Conservation (phyloP, 257 asterid species). For the Nicotiana tomentosiformis region DNA sequence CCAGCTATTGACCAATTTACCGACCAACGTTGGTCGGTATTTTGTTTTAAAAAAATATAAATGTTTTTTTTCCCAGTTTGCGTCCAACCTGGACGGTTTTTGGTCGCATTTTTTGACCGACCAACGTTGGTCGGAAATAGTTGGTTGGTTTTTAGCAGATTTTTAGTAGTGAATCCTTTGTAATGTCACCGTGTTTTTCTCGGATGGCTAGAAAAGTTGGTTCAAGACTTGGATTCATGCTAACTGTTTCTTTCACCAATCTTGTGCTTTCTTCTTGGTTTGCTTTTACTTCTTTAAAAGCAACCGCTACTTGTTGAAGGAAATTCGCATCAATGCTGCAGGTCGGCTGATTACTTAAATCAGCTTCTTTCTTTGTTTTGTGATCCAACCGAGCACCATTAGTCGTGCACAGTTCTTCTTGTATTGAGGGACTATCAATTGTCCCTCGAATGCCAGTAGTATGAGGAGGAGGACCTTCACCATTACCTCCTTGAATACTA, state of each 20-base stretch:
- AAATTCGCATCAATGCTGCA: conserved; percentile 1
- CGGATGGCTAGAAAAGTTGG: conserved; percentile 12
- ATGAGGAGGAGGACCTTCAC: not conserved
- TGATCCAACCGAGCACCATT: not conserved
- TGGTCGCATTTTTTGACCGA: too few species aligned
- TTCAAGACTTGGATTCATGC: not conserved
- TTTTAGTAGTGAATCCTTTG: too few species aligned
- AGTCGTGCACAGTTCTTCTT: not conserved
- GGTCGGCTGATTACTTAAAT: not conserved
- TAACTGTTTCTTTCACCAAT: not conserved
- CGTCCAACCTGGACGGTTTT: too few species aligned
- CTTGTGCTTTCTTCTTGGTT: not conserved
- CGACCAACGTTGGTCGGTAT: too few species aligned
- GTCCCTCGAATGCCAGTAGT: not conserved
- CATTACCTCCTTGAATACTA: not conserved
- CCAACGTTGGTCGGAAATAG: too few species aligned
- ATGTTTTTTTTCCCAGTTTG: too few species aligned
- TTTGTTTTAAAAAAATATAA: too few species aligned
- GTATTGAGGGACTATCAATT: not conserved
- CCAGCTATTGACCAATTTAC: too few species aligned
- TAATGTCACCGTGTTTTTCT: conserved; percentile 19
- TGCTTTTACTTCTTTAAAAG: conserved; percentile 8
- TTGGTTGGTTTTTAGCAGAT: too few species aligned
- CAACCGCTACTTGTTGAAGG: conserved; percentile 19
- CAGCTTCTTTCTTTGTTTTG: not conserved